A percentile compares a stretch with the other conserved stretches of the same genome.
Evolutionary conservation across 306 rosid species (phyloP).

Genomic region (Luffa aegyptiaca): DNA sequence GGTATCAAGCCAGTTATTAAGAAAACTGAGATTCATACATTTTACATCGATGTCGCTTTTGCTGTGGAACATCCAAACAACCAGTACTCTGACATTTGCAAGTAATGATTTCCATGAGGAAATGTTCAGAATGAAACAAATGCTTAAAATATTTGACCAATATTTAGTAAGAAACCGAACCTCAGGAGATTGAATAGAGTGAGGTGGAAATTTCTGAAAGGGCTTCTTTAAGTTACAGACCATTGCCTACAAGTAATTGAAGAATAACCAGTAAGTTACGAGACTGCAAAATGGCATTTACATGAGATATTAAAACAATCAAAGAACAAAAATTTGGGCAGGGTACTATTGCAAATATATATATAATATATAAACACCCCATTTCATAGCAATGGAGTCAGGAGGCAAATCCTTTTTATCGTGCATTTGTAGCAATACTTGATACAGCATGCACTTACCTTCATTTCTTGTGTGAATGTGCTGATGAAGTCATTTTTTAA

Average conservation of each 20-base stretch:
- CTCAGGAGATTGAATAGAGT: slow-evolving; percentile 33
- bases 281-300: slow-evolving; percentile 6
- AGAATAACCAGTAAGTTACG: slow-evolving; percentile 12
- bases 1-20: slow-evolving; percentile 21
- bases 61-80: slow-evolving; percentile 16
- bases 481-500: slow-evolving; percentile 37
- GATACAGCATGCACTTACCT: slow-evolving; percentile 32
- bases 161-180: slow-evolving; percentile 25
- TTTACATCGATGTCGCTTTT: slow-evolving; percentile 13
- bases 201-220: slow-evolving; percentile 26
- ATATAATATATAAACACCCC: not conserved
- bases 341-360: not conserved
- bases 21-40: slow-evolving; percentile 21
- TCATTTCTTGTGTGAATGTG: slow-evolving; percentile 52
- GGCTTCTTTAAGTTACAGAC: slow-evolving; percentile 29
- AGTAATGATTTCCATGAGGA: not conserved
- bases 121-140: not conserved
- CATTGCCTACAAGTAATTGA: slow-evolving; percentile 36
- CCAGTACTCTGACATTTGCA: slow-evolving; percentile 33
- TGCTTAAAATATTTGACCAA: not conserved
- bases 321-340: not conserved
- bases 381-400: not conserved
- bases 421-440: slow-evolving; percentile 13
- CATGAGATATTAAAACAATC: not conserved
- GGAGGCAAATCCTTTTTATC: not conserved